A percentile compares a stretch with the other conserved stretches of the same genome.
Conservation (phyloP, 1,284 basidiomycete genomes). For the Pseudozyma sp. region DNA sequence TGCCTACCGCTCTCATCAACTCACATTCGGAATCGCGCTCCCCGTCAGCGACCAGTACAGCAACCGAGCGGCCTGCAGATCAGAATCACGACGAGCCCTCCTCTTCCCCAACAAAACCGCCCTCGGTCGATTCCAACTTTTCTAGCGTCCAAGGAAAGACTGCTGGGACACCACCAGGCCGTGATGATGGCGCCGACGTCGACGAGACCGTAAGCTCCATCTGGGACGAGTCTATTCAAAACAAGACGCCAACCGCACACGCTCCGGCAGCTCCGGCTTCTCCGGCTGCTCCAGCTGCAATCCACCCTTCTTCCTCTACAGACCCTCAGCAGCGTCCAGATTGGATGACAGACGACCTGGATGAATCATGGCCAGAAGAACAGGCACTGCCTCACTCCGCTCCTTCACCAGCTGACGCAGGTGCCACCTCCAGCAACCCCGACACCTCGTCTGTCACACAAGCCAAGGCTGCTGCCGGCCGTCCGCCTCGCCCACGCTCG, state of each 20-base stretch:
- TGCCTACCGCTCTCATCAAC: background rate
- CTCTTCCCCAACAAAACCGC: constrained; percentile 24
- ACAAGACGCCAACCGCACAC: constrained; percentile 8
- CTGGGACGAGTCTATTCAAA: constrained; percentile 33
- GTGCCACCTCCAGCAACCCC: background rate
- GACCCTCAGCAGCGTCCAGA: constrained; percentile 15
- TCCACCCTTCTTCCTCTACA: background rate
- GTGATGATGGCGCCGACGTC: background rate
- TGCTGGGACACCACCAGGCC: constrained; percentile 36
- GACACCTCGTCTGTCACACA: background rate
- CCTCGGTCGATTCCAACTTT: constrained; percentile 48
- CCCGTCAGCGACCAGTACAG: constrained; percentile 21
- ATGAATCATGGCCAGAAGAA: constrained; percentile 49
- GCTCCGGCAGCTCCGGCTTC: background rate
- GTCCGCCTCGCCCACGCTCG: background rate
- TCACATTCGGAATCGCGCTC: constrained; percentile 14
- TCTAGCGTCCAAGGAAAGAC: constrained; percentile 53
- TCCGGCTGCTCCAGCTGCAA: constrained; percentile 1
- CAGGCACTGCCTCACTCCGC: constrained; percentile 4
- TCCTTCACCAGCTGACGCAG: background rate
- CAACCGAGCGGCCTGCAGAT: constrained; percentile 20
- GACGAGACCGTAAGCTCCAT: constrained; percentile 36
- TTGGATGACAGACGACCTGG: constrained; percentile 55
- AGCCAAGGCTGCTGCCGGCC: background rate
- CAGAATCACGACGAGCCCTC: constrained; percentile 3